These are phyloP conservation scores for Leccinum fibrillosum DNA, from an alignment of 768 basidiomycete genomes.

Conservation along the genomic window DNA sequence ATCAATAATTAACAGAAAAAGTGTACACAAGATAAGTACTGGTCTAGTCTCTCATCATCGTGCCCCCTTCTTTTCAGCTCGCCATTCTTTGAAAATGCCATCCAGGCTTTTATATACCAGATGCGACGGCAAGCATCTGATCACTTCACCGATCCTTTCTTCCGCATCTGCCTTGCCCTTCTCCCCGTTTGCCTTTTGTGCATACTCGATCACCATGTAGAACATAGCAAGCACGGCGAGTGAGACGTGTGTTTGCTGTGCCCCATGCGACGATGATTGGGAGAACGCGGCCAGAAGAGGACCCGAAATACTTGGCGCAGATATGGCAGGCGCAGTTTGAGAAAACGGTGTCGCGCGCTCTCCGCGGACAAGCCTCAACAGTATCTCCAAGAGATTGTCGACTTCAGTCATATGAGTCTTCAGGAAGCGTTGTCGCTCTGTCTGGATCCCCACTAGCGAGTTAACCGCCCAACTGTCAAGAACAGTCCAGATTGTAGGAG, in stretches of 20 bases:
- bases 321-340: constrained; percentile 57
- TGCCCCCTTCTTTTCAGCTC: constrained; percentile 76
- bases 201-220: constrained; percentile 79
- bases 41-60: constrained; percentile 28
- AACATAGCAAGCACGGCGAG: constrained; percentile 92
- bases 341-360: constrained; percentile 75
- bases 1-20: constrained; percentile 10
- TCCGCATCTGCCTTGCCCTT: constrained; percentile 72
- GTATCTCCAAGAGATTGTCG: constrained; percentile 89
- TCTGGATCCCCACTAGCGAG: constrained; percentile 70
- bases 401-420: constrained; percentile 83
- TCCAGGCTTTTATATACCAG: constrained; percentile 90
- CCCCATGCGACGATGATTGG: constrained; percentile 74
- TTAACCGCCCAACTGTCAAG: constrained; percentile 89
- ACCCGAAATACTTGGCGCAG: constrained; percentile 62
- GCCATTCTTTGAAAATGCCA: constrained; percentile 92
- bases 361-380: constrained; percentile 88
- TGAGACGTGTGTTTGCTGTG: constrained; percentile 92
- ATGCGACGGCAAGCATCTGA: constrained; percentile 83
- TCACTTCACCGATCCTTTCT: constrained; percentile 80
- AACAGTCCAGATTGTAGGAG: constrained; percentile 88
- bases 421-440: constrained; percentile 84
- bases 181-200: constrained; percentile 62
- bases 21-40: not conserved
- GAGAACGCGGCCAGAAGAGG: constrained; percentile 68